phyloP scores from a whole-genome alignment of 257 asterid species.

The Penstemon davidsonii region DNA sequence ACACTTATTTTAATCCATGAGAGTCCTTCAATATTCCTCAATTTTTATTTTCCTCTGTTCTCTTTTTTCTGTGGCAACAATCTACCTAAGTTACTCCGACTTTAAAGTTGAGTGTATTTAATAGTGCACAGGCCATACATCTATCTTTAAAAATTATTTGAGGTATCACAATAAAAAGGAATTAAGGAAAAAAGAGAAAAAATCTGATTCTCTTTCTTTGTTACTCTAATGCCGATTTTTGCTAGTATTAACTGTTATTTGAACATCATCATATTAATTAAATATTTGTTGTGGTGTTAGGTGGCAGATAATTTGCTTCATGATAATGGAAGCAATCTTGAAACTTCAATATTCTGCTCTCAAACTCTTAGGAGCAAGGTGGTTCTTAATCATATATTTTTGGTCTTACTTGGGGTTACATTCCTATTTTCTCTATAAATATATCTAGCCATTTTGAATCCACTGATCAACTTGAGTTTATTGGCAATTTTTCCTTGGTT shows the following conservation, averaged over 20 bases:
- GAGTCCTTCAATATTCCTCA: not conserved
- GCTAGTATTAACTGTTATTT: slow-evolving; percentile 16
- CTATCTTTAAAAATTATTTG: slow-evolving; percentile 1
- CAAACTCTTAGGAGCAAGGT: slow-evolving; percentile 99
- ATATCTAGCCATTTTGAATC: slow-evolving; percentile 2
- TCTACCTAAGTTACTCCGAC: not conserved
- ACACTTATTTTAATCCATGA: not conserved
- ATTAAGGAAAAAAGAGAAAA: not conserved
- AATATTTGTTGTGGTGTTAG: slow-evolving; percentile 42
- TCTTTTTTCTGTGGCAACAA: not conserved
- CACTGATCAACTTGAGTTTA: slow-evolving; percentile 22
- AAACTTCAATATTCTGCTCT: slow-evolving; percentile 93
- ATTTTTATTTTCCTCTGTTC: not conserved
- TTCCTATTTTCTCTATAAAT: slow-evolving; percentile 12
- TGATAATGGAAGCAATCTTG: slow-evolving; percentile 84
- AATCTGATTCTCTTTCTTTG: slow-evolving; percentile 16
- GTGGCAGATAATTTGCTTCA: slow-evolving; percentile 99
- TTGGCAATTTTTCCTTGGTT: slow-evolving; percentile 27
- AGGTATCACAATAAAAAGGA: not conserved
- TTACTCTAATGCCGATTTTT: not conserved
- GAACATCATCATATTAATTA: slow-evolving; percentile 27
- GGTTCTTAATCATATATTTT: slow-evolving; percentile 17
- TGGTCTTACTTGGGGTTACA: not conserved
- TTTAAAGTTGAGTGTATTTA: not conserved
- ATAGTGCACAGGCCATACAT: not conserved